A percentile compares a stretch with the other conserved stretches of the same genome.
phyloP scores from a whole-genome alignment of 1,139 yeast species.

The Kazachstania sp. region DNA sequence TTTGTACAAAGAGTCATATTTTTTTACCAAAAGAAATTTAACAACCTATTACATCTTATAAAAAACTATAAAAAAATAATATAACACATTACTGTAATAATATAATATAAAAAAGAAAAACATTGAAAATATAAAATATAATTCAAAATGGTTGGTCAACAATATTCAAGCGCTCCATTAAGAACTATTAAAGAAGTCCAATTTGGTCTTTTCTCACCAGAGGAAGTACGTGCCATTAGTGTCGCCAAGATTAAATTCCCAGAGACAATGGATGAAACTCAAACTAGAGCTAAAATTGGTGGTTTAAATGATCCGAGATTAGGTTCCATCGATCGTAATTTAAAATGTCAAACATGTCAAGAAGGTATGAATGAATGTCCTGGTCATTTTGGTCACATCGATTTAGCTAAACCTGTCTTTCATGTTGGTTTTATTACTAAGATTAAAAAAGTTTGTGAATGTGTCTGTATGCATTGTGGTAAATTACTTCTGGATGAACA shows the following conservation, averaged over 20 bases:
- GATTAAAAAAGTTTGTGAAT: constrained; percentile 90
- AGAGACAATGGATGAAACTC: constrained; percentile 97
- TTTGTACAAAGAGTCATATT: constrained; percentile 1
- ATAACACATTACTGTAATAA: constrained; percentile 1
- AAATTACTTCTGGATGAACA: constrained; percentile 81
- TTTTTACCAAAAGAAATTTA: background rate
- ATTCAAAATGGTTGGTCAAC: constrained; percentile 43
- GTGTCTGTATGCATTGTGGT: constrained; percentile 98
- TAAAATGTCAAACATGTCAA: constrained; percentile 97
- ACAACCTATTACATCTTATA: background rate
- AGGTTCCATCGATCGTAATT: constrained; percentile 94
- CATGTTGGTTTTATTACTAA: constrained; percentile 93
- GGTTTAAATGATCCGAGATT: constrained; percentile 95
- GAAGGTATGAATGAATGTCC: constrained; percentile 99
- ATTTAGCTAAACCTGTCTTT: constrained; percentile 94
- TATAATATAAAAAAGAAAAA: constrained; percentile 1
- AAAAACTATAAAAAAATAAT: constrained; percentile 1
- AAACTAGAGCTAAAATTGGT: constrained; percentile 90
- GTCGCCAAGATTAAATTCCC: constrained; percentile 97
- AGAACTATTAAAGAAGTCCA: constrained; percentile 96
- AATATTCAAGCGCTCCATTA: constrained; percentile 95
- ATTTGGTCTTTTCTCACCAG: constrained; percentile 96
- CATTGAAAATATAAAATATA: constrained; percentile 1
- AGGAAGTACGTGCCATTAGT: constrained; percentile 91
- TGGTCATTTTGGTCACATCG: constrained; percentile 98